Evolutionary conservation across 1,284 basidiomycete species (phyloP).

Genomic region (Rhodofomes roseus): DNA sequence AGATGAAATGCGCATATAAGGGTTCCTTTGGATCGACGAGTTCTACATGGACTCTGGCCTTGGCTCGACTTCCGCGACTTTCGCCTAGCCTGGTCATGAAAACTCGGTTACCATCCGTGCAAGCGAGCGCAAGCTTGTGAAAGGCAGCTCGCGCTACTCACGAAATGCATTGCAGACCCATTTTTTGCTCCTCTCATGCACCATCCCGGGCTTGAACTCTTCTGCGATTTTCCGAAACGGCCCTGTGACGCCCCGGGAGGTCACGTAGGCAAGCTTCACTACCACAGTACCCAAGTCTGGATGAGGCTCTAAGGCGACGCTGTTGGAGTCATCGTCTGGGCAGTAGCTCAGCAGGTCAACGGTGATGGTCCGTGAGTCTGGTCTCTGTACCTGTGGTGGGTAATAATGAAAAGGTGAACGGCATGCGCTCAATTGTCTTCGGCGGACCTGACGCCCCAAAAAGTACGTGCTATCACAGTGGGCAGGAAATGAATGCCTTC

Average conservation of each 20-base stretch:
- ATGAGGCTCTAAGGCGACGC: background rate
- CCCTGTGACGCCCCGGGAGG: too few species aligned
- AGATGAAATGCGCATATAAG: background rate
- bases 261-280: background rate
- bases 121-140: background rate
- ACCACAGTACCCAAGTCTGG: background rate
- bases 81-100: slow-evolving; percentile 1
- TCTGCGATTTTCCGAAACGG: background rate
- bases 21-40: background rate
- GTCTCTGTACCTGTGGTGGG: background rate
- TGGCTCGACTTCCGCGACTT: background rate
- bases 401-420: background rate
- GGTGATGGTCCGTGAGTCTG: too few species aligned
- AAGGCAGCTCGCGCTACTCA: background rate
- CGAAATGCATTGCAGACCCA: background rate
- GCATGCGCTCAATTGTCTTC: background rate
- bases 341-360: too few species aligned
- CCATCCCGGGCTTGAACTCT: background rate
- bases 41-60: background rate
- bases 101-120: background rate
- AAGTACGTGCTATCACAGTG: background rate
- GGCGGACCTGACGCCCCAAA: background rate
- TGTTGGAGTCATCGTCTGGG: background rate
- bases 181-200: background rate
- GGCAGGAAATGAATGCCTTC: background rate